Evolutionary conservation across 345 rosid genomes (phyloP).

Genomic region (Eucalyptus tenuipes): DNA sequence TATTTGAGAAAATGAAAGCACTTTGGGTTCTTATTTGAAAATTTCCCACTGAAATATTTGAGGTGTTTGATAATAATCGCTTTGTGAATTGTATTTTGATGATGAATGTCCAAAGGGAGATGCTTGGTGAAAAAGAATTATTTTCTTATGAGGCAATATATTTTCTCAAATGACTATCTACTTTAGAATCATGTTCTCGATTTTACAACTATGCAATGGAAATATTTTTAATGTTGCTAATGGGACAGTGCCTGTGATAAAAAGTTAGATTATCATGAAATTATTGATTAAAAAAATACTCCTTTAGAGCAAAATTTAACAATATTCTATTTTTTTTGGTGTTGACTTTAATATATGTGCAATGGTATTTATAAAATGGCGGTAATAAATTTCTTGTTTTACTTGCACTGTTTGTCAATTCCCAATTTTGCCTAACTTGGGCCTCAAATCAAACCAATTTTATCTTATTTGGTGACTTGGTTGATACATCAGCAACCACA

Average conservation of each 20-base stretch:
- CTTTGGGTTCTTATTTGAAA: accelerated
- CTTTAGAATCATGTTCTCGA: accelerated
- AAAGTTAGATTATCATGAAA: not conserved
- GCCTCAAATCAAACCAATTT: not conserved
- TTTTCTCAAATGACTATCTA: not conserved
- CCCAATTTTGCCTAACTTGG: not conserved
- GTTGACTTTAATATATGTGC: not conserved
- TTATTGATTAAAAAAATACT: no score
- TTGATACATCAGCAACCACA: no score
- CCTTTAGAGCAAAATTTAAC: accelerated
- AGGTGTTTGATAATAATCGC: not conserved
- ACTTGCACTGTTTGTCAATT: not conserved
- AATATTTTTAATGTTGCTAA: not conserved
- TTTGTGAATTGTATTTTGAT: not conserved
- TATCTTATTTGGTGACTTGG: not conserved
- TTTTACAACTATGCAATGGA: not conserved
- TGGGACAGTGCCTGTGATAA: not conserved
- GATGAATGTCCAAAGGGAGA: not conserved
- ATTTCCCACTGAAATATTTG: not conserved
- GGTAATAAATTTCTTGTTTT: not conserved
- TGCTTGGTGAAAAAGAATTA: not conserved
- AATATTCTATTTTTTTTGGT: no score
- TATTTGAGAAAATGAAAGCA: no score
- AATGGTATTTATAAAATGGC: not conserved
- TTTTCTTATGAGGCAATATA: not conserved